phyloP scores from a whole-genome alignment of 768 basidiomycete genomes.

The Brasilioporus rufonigricans region DNA sequence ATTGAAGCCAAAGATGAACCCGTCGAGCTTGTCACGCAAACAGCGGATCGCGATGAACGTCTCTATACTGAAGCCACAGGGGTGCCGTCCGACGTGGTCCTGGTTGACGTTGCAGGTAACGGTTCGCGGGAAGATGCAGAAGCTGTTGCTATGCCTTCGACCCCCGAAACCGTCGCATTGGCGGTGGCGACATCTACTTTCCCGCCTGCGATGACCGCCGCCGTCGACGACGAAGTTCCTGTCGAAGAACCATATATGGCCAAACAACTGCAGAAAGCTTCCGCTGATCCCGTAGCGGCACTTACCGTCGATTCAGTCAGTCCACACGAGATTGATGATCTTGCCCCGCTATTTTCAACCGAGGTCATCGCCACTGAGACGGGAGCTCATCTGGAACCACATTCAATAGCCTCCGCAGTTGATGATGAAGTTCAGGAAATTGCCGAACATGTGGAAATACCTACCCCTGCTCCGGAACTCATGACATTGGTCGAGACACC shows the following conservation, averaged over 20 bases:
- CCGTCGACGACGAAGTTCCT: not conserved
- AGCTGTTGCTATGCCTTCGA: not conserved
- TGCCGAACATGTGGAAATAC: slow-evolving; percentile 10
- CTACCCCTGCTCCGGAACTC: slow-evolving; percentile 13
- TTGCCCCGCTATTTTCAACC: not conserved
- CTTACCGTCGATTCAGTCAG: slow-evolving; percentile 6
- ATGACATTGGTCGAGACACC: slow-evolving; percentile 15
- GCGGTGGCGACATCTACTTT: not conserved
- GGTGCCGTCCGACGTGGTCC: not conserved
- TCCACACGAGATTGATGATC: slow-evolving; percentile 4
- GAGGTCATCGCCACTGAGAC: slow-evolving; percentile 9
- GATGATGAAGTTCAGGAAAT: slow-evolving; percentile 12
- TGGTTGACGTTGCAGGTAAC: slow-evolving; percentile 1
- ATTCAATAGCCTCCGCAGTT: not conserved
- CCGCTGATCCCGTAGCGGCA: slow-evolving; percentile 5
- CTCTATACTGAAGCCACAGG: not conserved
- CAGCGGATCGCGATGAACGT: not conserved
- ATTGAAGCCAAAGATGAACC: not conserved
- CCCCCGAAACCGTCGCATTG: not conserved
- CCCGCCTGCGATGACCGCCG: not conserved
- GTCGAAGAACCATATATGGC: slow-evolving; percentile 2
- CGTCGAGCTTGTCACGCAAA: not conserved
- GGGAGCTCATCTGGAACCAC: slow-evolving; percentile 10
- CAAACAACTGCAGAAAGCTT: slow-evolving; percentile 2
- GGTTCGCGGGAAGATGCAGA: slow-evolving; percentile 3